A percentile compares a stretch with the other conserved stretches of the same genome.
Conservation (phyloP, 257 asterid species). For the Jasminum sambac region DNA sequence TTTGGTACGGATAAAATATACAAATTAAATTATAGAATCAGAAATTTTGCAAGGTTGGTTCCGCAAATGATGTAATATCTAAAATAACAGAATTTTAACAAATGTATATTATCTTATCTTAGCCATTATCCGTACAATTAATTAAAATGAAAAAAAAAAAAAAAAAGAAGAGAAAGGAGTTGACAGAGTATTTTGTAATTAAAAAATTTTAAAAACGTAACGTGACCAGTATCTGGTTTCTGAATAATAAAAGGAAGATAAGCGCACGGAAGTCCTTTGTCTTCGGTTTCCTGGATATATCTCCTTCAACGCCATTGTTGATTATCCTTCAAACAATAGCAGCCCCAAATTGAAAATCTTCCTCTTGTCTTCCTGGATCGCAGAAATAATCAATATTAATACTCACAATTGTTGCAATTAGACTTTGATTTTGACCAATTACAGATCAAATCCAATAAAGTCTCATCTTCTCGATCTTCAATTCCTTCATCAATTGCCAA, state of each 20-base stretch:
- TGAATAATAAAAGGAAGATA: not conserved
- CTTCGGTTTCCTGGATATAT: not conserved
- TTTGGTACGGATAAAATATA: too few species aligned
- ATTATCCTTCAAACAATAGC: not conserved
- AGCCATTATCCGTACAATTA: too few species aligned
- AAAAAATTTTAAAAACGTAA: too few species aligned
- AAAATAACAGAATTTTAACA: too few species aligned
- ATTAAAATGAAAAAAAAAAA: too few species aligned
- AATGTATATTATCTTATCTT: too few species aligned
- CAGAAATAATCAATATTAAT: not conserved
- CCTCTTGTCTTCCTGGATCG: not conserved
- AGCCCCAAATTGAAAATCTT: not conserved
- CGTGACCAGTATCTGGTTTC: too few species aligned
- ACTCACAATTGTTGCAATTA: not conserved
- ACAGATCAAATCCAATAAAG: not conserved
- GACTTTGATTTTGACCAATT: not conserved
- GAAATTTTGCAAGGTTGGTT: too few species aligned
- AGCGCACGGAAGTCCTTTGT: not conserved
- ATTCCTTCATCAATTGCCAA: not conserved
- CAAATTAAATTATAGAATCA: too few species aligned
- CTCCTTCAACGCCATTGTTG: not conserved
- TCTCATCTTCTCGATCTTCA: not conserved
- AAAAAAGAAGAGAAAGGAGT: too few species aligned
- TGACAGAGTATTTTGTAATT: too few species aligned
- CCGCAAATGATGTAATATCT: too few species aligned